phyloP scores from a whole-genome alignment of 345 rosid genomes.

The Erysimum cheiranthoides region DNA sequence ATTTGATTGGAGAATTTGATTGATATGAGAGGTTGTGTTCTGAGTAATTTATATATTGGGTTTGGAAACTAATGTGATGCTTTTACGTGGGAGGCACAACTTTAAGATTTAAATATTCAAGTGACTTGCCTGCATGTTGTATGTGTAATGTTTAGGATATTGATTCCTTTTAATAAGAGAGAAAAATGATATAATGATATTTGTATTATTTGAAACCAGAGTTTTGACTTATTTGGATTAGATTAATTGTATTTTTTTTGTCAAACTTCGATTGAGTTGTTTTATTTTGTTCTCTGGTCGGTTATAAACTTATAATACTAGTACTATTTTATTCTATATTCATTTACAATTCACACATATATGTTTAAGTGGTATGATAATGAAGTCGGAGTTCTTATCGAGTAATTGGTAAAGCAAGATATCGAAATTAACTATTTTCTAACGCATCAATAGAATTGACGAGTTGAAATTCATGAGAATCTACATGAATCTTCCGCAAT shows the following conservation, averaged over 20 bases:
- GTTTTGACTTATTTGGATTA: slow-evolving; percentile 19
- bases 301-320: slow-evolving; percentile 11
- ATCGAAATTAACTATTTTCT: too few species aligned
- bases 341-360: too few species aligned
- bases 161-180: not conserved
- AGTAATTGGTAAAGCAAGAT: too few species aligned
- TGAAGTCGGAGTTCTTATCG: too few species aligned
- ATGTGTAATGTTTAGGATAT: not conserved
- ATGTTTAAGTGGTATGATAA: too few species aligned
- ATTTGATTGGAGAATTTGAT: not conserved
- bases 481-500: too few species aligned
- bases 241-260: not conserved
- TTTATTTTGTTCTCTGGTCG: slow-evolving; percentile 2
- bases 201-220: slow-evolving; percentile 20
- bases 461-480: too few species aligned
- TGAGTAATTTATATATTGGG: slow-evolving; percentile 33
- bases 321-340: not conserved
- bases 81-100: slow-evolving; percentile 47
- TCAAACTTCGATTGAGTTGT: slow-evolving; percentile 22
- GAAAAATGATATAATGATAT: not conserved
- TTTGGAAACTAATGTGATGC: slow-evolving; percentile 22
- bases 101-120: slow-evolving; percentile 14
- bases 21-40: slow-evolving; percentile 36
- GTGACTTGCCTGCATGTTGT: slow-evolving; percentile 47
- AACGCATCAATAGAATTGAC: too few species aligned